A percentile compares a stretch with the other conserved stretches of the same genome.
Evolutionary conservation across 2,329 filamentous ascomycete genomes (phyloP).

Genomic region (Colletotrichum somersetense): DNA sequence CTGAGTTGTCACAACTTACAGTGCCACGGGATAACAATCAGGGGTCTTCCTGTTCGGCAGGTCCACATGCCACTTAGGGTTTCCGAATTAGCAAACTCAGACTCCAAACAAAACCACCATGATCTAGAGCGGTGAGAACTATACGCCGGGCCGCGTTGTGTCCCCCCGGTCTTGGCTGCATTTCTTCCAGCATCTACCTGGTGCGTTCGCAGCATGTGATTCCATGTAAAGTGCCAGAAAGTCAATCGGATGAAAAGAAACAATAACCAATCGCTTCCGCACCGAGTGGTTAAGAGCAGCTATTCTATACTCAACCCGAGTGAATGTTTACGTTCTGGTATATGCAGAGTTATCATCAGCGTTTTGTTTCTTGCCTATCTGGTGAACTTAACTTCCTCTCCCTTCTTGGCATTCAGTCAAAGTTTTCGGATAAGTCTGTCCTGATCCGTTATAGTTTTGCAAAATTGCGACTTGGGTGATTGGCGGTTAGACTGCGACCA

Average conservation of each 20-base stretch:
- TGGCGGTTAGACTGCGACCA: no score
- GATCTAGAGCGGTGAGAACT: background rate
- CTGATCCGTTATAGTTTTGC: background rate
- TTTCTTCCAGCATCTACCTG: background rate
- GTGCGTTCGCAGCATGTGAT: background rate
- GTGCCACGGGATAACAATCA: background rate
- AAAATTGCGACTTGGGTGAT: no score
- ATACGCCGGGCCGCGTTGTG: background rate
- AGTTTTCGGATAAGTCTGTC: background rate
- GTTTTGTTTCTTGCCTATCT: constrained; percentile 2
- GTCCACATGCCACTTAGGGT: background rate
- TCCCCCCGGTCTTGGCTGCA: background rate
- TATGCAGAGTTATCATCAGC: background rate
- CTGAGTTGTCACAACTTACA: constrained; percentile 5
- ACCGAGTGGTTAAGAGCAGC: no score
- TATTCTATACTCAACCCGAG: no score
- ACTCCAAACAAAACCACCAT: background rate
- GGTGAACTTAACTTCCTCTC: background rate
- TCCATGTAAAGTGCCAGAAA: no score
- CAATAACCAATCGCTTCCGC: no score
- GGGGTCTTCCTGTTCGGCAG: background rate
- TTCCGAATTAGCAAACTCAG: background rate
- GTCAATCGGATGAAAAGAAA: no score
- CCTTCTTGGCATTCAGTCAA: background rate
- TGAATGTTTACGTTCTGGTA: no score